Evolutionary conservation across 805 yeast genomes (phyloP).

Genomic region (Yarrowia porcina): DNA sequence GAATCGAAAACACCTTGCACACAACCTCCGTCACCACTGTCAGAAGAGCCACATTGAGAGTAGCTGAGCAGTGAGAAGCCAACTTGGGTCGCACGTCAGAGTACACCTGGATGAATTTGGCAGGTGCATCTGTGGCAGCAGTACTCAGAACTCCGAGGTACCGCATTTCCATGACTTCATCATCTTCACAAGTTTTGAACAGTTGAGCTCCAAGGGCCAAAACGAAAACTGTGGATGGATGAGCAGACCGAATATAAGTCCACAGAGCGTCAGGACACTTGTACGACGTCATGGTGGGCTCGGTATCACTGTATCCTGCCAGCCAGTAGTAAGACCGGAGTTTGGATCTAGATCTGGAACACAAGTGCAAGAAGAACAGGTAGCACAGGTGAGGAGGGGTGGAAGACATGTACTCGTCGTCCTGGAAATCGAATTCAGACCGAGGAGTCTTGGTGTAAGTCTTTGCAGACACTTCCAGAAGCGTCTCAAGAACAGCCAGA

Average conservation of each 20-base stretch:
- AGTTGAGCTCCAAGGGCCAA: conserved; percentile 33
- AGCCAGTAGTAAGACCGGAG: conserved; percentile 33
- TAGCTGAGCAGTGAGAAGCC: conserved; percentile 16
- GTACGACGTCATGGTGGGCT: conserved; percentile 18
- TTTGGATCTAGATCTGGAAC: conserved; percentile 31
- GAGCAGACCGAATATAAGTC: conserved; percentile 29
- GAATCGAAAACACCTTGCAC: conserved; percentile 6
- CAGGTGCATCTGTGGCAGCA: conserved; percentile 22
- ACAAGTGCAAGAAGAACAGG: conserved; percentile 32
- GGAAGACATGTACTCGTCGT: conserved; percentile 3
- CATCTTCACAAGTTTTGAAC: conserved; percentile 29
- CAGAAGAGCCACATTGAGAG: conserved; percentile 9
- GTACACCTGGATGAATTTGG: conserved; percentile 18
- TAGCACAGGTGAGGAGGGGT: conserved; percentile 31
- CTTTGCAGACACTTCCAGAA: conserved; percentile 32
- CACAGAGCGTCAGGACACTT: conserved; percentile 30
- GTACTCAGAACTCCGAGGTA: conserved; percentile 29
- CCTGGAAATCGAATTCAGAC: not conserved
- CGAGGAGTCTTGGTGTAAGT: conserved; percentile 27
- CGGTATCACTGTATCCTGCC: conserved; percentile 34
- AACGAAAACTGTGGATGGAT: conserved; percentile 30
- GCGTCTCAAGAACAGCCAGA: conserved; percentile 31
- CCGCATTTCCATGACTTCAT: conserved; percentile 31
- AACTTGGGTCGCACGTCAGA: conserved; percentile 10
- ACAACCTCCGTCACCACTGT: conserved; percentile 18